Evolutionary conservation across 2,329 filamentous ascomycete species (phyloP).

Genomic region (Botrytis byssoidea): DNA sequence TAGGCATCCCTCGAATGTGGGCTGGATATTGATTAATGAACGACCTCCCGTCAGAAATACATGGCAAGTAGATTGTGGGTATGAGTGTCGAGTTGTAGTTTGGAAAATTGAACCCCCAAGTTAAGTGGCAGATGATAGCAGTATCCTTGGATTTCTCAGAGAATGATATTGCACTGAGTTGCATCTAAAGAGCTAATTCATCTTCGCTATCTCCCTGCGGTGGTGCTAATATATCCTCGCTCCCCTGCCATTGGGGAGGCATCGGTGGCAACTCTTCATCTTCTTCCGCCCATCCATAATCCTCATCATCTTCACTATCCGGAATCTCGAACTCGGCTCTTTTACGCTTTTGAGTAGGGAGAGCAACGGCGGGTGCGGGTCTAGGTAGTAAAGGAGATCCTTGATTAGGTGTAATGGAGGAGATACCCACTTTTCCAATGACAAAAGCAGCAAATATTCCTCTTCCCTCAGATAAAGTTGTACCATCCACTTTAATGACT

Average conservation of each 20-base stretch:
- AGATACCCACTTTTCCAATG: constrained; percentile 32
- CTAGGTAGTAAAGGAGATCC: neutral
- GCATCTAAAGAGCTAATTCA: constrained; percentile 23
- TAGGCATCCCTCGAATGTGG: neutral
- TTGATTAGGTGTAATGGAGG: constrained; percentile 14
- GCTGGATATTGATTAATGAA: neutral
- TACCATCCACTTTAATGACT: constrained; percentile 63
- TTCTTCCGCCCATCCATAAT: constrained; percentile 70
- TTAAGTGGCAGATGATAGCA: neutral
- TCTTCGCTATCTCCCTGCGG: constrained; percentile 30
- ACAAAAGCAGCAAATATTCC: constrained; percentile 31
- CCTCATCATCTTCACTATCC: constrained; percentile 62
- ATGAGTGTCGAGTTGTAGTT: neutral
- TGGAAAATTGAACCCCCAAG: neutral
- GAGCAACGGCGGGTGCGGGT: constrained; percentile 15
- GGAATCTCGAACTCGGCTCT: constrained; percentile 59
- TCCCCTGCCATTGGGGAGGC: constrained; percentile 67
- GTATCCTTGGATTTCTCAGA: neutral
- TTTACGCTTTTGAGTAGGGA: constrained; percentile 59
- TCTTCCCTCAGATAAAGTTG: constrained; percentile 32
- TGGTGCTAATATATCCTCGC: constrained; percentile 58
- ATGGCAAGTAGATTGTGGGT: neutral
- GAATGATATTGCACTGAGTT: neutral
- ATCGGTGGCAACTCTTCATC: constrained; percentile 57
- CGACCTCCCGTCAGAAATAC: neutral